Conservation (phyloP, 225 moss, liverwort and hornwort genomes). For the Antitrichia curtipendula region DNA sequence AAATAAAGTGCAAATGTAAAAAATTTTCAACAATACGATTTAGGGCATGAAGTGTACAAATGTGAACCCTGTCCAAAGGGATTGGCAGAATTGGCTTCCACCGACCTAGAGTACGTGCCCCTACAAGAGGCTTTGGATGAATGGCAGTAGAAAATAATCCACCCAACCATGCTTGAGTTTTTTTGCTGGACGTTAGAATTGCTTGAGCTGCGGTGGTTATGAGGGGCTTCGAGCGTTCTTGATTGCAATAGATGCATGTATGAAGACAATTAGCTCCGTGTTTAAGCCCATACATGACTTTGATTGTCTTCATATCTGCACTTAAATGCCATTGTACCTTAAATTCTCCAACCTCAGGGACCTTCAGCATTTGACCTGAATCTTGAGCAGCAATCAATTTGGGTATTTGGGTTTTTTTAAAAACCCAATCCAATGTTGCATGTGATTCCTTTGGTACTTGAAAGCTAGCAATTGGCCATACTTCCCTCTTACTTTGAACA, state of each 20-base stretch:
- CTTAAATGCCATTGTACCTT: neutral
- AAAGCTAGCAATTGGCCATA: neutral
- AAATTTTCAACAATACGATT: neutral
- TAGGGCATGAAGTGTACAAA: neutral
- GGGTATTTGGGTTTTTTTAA: neutral
- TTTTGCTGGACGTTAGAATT: accelerated
- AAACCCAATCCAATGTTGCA: neutral
- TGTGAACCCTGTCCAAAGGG: neutral
- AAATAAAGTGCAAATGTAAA: neutral
- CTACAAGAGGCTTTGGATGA: neutral
- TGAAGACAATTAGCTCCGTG: neutral
- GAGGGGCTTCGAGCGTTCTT: accelerated
- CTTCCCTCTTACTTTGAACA: neutral
- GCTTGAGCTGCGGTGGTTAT: neutral
- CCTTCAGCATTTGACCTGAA: neutral
- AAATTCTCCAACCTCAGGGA: neutral
- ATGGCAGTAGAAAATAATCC: neutral
- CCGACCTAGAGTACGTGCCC: accelerated
- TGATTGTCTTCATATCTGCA: neutral
- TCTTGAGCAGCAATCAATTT: neutral
- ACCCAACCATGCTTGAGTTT: neutral
- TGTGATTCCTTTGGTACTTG: neutral
- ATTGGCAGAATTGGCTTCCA: neutral
- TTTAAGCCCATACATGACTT: neutral
- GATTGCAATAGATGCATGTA: neutral